Conservation (phyloP, 768 basidiomycete genomes). For the Suillus americanus region DNA sequence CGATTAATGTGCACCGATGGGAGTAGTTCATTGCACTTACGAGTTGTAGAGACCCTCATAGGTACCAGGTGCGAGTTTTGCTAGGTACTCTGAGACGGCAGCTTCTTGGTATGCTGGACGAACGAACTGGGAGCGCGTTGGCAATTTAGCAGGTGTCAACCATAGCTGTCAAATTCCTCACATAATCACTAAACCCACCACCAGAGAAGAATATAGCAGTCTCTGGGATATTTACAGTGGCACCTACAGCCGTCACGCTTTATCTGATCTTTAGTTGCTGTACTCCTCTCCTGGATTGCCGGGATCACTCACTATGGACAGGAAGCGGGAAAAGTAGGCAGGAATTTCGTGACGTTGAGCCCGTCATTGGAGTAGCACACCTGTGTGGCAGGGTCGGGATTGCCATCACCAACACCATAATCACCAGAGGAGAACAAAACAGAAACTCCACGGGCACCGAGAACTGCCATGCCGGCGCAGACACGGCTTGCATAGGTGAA, state of each 20-base stretch:
- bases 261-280: background rate
- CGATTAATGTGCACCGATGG: slow-evolving; percentile 12
- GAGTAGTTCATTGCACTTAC: slow-evolving; percentile 36
- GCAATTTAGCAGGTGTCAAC: slow-evolving; percentile 6
- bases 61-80: slow-evolving; percentile 43
- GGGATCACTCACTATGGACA: slow-evolving; percentile 49
- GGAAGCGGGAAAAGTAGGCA: slow-evolving; percentile 60
- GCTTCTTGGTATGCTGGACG: slow-evolving; percentile 54
- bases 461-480: slow-evolving; percentile 62
- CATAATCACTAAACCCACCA: slow-evolving; percentile 73
- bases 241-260: slow-evolving; percentile 75
- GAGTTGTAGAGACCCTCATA: slow-evolving; percentile 63
- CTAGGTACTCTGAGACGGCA: slow-evolving; percentile 45
- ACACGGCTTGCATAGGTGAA: slow-evolving; percentile 51
- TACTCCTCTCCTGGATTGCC: background rate
- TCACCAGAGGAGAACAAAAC: slow-evolving; percentile 69
- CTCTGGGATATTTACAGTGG: slow-evolving; percentile 60
- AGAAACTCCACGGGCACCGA: slow-evolving; percentile 70
- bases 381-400: slow-evolving; percentile 53
- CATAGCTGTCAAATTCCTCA: slow-evolving; percentile 20
- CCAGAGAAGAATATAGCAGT: slow-evolving; percentile 63
- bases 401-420: slow-evolving; percentile 66
- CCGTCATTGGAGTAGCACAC: slow-evolving; percentile 62
- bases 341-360: slow-evolving; percentile 50
- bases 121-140: slow-evolving; percentile 38